Evolutionary conservation across 2,329 filamentous ascomycete genomes (phyloP), one percentile per base, ranked within the genome.

Genomic region (Penicillium sp.): DNA sequence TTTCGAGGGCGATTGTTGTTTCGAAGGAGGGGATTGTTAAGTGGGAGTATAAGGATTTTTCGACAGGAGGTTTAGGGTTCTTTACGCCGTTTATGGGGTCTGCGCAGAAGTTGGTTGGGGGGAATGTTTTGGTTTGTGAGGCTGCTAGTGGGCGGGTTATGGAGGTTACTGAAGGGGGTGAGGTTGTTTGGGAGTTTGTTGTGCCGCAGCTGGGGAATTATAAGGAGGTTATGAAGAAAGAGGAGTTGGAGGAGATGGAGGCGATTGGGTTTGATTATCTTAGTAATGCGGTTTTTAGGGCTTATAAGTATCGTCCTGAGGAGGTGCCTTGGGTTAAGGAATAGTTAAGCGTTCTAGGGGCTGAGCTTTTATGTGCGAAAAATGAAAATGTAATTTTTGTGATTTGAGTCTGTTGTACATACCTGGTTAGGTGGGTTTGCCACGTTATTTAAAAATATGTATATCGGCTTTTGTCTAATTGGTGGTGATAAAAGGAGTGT

Each of bases 21-120:
- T 69, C 71, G 3, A 70, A 72, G 1, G 59, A 60, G 17, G 78
- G 78, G 49, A 49, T 75, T 42, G 73, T 80, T 21, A 66, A 75
- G 3, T 81, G 78, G 78, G 71, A 80, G 53, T 79, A 80, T 49
- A 68, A 68, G 9, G 78, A 81, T 55, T 64, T 52, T 1, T 69
- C 64, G 10, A 66, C 70, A 0, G 31, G 73, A 41, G 72, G 73
- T 6, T 65, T 77, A 51, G 71, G 68, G 6, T 78, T 79, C 62
- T 80, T 79, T 65, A 79, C 75, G 0, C 77, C 78, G 0, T 80
- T 80, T 52, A 80, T 81, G 78, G 78, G 78, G 21, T 74, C 74
- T 49, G 78, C 78, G 8, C 78, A 80, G 62, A 65, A 74, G 15
- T 60, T 80, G 17, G 42, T 38, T 10, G 77, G 75, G 50, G 77